Evolutionary conservation across 495 filamentous ascomycete genomes (phyloP), one percentile per base, ranked within the genome.

Genomic region (Xylaria palmicola): DNA sequence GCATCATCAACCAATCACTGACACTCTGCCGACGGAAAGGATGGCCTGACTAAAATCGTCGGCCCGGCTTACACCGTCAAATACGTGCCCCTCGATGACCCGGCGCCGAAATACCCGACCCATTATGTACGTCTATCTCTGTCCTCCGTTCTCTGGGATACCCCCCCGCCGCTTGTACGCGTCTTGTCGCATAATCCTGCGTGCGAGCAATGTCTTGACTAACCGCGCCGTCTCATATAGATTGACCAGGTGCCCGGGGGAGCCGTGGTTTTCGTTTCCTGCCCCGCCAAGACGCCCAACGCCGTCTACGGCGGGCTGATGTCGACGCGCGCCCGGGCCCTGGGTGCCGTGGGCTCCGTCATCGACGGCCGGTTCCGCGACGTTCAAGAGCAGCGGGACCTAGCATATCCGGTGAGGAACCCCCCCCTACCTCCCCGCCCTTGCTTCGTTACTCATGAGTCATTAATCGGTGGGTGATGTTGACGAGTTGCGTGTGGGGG

Each of bases 261-360:
- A 20, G 75, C 78, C 12, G 77, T 86, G 0, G 65, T 86, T 12
- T 85, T 86, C 62, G 79, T 86, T 19, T 85, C 84, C 4, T 79
- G 78, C 49, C 82, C 82, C 1, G 72, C 78, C 12, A 72, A 70
- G 15, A 75, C 76, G 26, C 74, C 80, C 39, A 86, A 84, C 50
- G 84, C 84, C 10, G 77, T 81, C 24, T 87, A 82, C 62, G 85
- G 85, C 22, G 83, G 85, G 1, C 71, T 87, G 9, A 86, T 87
- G 84, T 80, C 78, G 22, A 77, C 74, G 0, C 74, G 83, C 13
- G 85, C 85, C 19, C 65, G 78, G 54, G 77, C 76, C 12, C 77
- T 78, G 34, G 73, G 73, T 2, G 77, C 76, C 4, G 71, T 71
- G 0, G 77, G 76, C 1, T 74, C 72, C 0, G 73, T 88, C 5